A percentile compares a stretch with the other conserved stretches of the same genome.
Conservation (phyloP, 495 filamentous ascomycete species). For the Aspergillus bridgeri region DNA sequence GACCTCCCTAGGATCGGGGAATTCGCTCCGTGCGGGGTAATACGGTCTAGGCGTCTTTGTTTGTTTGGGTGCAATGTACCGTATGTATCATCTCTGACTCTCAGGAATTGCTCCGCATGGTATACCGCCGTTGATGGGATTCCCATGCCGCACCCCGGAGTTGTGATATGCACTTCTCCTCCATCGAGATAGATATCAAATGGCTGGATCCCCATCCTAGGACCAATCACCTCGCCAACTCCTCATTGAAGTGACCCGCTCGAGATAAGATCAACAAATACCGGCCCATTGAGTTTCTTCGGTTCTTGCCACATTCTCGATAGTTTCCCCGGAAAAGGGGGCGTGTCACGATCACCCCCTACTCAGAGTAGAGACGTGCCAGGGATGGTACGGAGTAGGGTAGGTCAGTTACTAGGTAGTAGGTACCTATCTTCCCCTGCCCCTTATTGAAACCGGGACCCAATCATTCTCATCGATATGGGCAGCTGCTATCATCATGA, state of each 20-base stretch:
- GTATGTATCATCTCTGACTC: neutral
- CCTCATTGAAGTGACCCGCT: neutral
- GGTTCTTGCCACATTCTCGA: neutral
- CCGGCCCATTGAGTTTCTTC: neutral
- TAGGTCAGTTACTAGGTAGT: too few relatives aligned
- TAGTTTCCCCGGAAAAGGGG: neutral
- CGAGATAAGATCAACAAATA: neutral
- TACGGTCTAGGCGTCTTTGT: neutral
- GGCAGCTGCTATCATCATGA: neutral
- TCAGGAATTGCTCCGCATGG: neutral
- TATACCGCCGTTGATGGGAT: neutral
- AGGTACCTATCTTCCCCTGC: neutral
- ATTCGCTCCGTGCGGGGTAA: neutral
- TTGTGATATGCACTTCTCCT: neutral
- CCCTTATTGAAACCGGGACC: neutral
- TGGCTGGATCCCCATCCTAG: neutral
- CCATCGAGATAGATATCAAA: neutral
- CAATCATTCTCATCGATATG: neutral
- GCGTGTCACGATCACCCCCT: neutral
- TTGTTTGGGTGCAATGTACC: too few relatives aligned
- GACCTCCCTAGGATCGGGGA: neutral
- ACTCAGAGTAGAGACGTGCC: neutral
- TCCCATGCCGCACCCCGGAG: neutral
- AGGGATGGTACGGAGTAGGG: too few relatives aligned
- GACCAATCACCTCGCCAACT: neutral